Conservation (phyloP, 164 flowering plant species). For the Echeveria elegans region DNA sequence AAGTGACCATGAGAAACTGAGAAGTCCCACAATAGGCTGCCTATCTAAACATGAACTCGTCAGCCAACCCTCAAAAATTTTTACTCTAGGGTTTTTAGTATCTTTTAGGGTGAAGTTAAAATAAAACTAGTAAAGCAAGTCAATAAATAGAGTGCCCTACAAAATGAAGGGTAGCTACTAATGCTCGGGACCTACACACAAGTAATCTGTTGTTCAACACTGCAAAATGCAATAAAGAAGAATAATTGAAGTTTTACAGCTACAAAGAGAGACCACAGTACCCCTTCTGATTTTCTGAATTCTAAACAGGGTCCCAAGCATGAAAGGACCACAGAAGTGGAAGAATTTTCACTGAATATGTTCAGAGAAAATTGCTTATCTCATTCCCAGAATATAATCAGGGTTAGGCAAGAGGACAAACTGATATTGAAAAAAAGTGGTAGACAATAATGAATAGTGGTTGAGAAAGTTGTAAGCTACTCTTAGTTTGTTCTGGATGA, state of each 20-base stretch:
- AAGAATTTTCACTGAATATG: conserved; percentile 1
- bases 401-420: conserved; percentile 1
- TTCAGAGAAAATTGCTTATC: conserved; percentile 1
- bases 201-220: not conserved
- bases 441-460: not conserved
- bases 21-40: not conserved
- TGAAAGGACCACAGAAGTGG: conserved; percentile 3
- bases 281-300: not conserved
- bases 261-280: not conserved
- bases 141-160: not conserved
- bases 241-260: conserved; percentile 2
- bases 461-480: not conserved
- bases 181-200: not conserved
- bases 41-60: not conserved
- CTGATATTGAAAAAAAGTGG: conserved; percentile 1
- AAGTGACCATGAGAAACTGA: not conserved
- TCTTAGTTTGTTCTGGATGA: not conserved
- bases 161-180: conserved; percentile 1
- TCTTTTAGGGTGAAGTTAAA: not conserved
- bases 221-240: conserved; percentile 7
- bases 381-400: conserved; percentile 6
- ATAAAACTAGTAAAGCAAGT: not conserved
- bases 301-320: not conserved
- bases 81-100: no score
- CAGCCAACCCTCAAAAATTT: not conserved